A percentile compares a stretch with the other conserved stretches of the same genome.
phyloP scores from a whole-genome alignment of 768 basidiomycete species.

The Mycena rebaudengoi region DNA sequence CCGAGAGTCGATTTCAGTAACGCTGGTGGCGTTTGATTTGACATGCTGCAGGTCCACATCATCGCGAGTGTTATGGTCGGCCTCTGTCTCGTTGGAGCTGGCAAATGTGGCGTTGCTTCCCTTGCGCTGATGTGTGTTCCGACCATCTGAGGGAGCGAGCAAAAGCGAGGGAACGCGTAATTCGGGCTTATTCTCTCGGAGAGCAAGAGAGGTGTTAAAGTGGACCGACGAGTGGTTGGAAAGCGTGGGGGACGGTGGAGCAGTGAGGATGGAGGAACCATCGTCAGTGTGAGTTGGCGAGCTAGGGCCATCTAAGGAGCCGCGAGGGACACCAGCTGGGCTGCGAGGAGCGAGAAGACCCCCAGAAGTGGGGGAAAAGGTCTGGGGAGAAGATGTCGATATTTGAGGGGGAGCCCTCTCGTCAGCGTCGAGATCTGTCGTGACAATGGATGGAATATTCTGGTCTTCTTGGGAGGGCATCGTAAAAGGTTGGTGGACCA shows the following conservation, averaged over 20 bases:
- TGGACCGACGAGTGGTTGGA: conserved; percentile 71
- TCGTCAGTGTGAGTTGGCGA: conserved; percentile 47
- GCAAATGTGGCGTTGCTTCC: conserved; percentile 63
- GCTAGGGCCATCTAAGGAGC: conserved; percentile 30
- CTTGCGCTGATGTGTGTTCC: conserved; percentile 57
- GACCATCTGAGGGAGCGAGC: conserved; percentile 46
- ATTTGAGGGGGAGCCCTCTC: conserved; percentile 2
- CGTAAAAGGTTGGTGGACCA: not conserved
- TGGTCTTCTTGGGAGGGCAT: conserved; percentile 26
- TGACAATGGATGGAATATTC: conserved; percentile 20
- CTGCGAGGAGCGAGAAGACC: conserved; percentile 37
- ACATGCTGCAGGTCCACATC: conserved; percentile 45
- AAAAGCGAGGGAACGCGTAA: conserved; percentile 63
- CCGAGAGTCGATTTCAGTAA: conserved; percentile 43
- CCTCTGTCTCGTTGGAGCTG: conserved; percentile 58
- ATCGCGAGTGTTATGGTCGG: conserved; percentile 46
- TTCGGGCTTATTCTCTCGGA: conserved; percentile 78
- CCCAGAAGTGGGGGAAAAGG: conserved; percentile 5
- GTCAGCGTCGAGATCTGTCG: conserved; percentile 15
- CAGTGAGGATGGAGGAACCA: conserved; percentile 42
- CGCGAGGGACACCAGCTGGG: conserved; percentile 10
- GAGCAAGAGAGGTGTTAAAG: conserved; percentile 59
- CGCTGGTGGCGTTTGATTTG: conserved; percentile 46
- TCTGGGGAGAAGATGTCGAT: conserved; percentile 18
- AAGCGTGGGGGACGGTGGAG: conserved; percentile 81